phyloP scores from a whole-genome alignment of 495 filamentous ascomycete species.

The Penicillium taxi region DNA sequence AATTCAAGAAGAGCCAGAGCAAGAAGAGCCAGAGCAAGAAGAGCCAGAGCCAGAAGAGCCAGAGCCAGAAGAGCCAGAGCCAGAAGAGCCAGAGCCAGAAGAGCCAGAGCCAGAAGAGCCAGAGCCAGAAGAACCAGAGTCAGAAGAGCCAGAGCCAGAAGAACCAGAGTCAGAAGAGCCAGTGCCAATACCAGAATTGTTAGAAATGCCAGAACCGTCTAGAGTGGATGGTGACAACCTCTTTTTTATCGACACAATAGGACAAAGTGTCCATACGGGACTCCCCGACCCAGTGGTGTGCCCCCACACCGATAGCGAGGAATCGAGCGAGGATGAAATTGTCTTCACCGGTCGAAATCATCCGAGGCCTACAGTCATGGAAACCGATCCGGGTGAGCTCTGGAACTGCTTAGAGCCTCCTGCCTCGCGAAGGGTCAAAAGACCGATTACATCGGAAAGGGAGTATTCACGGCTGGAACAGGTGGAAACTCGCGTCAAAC shows the following conservation, averaged over 20 bases:
- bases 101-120: neutral
- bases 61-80: neutral
- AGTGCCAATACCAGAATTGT: too few relatives aligned
- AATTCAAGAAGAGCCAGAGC: neutral
- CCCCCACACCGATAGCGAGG: neutral
- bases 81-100: conserved; percentile 1
- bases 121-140: neutral
- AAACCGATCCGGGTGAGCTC: conserved; percentile 12
- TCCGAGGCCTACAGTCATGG: conserved; percentile 8
- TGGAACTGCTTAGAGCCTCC: conserved; percentile 3
- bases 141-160: conserved; percentile 5
- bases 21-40: conserved; percentile 5
- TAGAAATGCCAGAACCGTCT: neutral
- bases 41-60: conserved; percentile 1
- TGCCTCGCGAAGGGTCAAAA: neutral
- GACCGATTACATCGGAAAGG: neutral
- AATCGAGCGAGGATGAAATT: conserved; percentile 36
- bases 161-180: neutral
- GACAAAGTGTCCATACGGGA: conserved; percentile 11
- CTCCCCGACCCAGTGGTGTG: conserved; percentile 10
- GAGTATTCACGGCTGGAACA: neutral
- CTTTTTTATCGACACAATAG: conserved; percentile 22
- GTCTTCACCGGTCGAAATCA: conserved; percentile 32
- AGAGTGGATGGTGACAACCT: neutral
- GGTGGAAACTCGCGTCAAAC: neutral